phyloP scores from a whole-genome alignment of 441 rosid species.

The Pelargonium myrrhifolium region DNA sequence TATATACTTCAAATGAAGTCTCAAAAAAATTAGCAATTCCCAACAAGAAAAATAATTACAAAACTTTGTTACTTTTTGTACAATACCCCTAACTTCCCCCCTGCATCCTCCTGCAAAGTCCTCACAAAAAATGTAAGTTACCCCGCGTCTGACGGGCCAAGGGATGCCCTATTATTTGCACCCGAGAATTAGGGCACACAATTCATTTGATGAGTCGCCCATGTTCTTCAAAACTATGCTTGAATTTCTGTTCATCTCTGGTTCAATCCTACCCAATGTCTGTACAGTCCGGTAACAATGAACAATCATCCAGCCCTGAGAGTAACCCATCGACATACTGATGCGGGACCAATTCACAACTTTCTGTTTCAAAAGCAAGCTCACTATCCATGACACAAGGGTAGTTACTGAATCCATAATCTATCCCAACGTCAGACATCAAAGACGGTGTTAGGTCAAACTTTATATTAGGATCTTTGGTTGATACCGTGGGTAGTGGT shows the following conservation, averaged over 20 bases:
- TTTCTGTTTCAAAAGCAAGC: constrained; percentile 29
- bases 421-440: constrained; percentile 25
- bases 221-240: constrained; percentile 5
- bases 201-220: constrained; percentile 11
- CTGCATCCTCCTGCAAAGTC: constrained; percentile 5
- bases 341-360: constrained; percentile 31
- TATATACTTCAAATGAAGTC: constrained; percentile 1
- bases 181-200: constrained; percentile 12
- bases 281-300: constrained; percentile 45
- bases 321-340: constrained; percentile 40
- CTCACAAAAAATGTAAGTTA: neutral
- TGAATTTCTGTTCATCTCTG: neutral
- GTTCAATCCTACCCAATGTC: constrained; percentile 46
- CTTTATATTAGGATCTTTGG: constrained; percentile 42
- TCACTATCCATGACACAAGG: constrained; percentile 26
- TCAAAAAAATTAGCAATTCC: constrained; percentile 18
- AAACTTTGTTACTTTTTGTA: constrained; percentile 18
- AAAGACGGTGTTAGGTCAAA: constrained; percentile 38
- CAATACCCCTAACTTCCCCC: constrained; percentile 2
- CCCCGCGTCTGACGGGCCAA: neutral
- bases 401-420: constrained; percentile 16
- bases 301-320: constrained; percentile 63
- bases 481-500: constrained; percentile 18
- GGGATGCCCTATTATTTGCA: constrained; percentile 3
- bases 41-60: constrained; percentile 16